These are phyloP conservation scores for Zygotorulaspora danielsina DNA, from an alignment of 805 yeast species.

Conservation along the genomic window DNA sequence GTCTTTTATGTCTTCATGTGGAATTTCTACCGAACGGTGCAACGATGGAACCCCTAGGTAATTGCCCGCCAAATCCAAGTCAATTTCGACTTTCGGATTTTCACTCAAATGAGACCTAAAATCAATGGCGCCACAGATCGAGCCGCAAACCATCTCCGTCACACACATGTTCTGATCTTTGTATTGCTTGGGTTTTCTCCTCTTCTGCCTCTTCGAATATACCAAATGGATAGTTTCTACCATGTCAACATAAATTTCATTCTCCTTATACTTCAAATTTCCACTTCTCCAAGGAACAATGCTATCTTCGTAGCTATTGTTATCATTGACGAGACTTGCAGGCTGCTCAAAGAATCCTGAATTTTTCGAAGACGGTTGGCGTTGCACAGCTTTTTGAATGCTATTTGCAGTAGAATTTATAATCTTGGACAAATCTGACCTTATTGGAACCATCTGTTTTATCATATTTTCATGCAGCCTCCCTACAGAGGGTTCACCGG, in stretches of 20 bases:
- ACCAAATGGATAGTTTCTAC: conserved; percentile 60
- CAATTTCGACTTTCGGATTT: conserved; percentile 62
- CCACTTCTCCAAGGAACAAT: conserved; percentile 74
- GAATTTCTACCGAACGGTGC: conserved; percentile 63
- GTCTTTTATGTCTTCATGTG: conserved; percentile 13
- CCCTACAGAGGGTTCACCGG: conserved; percentile 66
- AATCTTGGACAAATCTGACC: conserved; percentile 34
- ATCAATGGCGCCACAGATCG: conserved; percentile 58
- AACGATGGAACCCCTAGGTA: conserved; percentile 56
- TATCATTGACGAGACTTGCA: conserved; percentile 3
- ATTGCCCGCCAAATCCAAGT: conserved; percentile 45
- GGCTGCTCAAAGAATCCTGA: conserved; percentile 2
- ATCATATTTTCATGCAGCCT: conserved; percentile 58
- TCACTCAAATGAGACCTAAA: conserved; percentile 74
- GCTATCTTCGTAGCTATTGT: conserved; percentile 20
- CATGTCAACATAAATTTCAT: conserved; percentile 84
- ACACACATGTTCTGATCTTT: conserved; percentile 3
- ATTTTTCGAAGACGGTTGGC: conserved; percentile 7
- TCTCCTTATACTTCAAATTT: conserved; percentile 65
- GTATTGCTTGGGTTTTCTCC: neutral
- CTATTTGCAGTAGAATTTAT: conserved; percentile 37
- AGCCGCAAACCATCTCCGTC: conserved; percentile 23
- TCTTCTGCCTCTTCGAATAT: conserved; percentile 25
- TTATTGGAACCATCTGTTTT: conserved; percentile 61
- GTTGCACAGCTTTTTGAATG: conserved; percentile 20